These are phyloP conservation scores for Fusarium paranaense DNA, from an alignment of 2,329 filamentous ascomycete genomes.

Conservation along the genomic window DNA sequence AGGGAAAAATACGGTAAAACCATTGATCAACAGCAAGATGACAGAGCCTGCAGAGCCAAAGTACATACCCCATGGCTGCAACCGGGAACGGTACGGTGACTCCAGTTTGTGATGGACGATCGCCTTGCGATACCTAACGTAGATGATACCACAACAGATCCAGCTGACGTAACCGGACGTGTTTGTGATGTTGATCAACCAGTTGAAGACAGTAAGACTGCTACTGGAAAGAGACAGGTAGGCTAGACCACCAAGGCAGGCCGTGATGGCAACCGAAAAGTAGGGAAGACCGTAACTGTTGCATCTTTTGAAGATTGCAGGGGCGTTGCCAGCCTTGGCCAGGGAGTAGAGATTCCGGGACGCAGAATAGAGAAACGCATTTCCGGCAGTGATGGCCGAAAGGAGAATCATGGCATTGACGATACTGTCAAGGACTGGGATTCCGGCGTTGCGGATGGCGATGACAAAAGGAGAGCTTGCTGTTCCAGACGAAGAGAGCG, in stretches of 20 bases:
- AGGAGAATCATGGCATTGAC: neutral
- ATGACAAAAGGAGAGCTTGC: neutral
- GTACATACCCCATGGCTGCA: neutral
- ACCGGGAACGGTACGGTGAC: neutral
- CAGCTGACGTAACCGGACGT: neutral
- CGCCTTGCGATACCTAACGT: neutral
- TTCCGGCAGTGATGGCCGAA: neutral
- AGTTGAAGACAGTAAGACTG: neutral
- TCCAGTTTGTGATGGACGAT: neutral
- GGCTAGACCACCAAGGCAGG: neutral
- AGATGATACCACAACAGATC: neutral
- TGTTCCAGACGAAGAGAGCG: neutral
- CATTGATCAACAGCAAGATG: conserved; percentile 67
- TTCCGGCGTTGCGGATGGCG: neutral
- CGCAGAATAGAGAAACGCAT: conserved; percentile 48
- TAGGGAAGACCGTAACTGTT: conserved; percentile 43
- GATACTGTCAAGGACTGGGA: neutral
- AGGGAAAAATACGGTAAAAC: conserved; percentile 56
- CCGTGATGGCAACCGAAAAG: conserved; percentile 63
- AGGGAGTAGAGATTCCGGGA: conserved; percentile 57
- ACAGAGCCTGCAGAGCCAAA: neutral
- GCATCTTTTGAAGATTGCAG: conserved; percentile 49
- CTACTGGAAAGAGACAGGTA: neutral
- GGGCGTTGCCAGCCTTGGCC: conserved; percentile 52
- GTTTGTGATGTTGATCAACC: neutral